These are phyloP conservation scores for Irpex sp. DNA, from an alignment of 1,284 basidiomycete species.

Conservation along the genomic window DNA sequence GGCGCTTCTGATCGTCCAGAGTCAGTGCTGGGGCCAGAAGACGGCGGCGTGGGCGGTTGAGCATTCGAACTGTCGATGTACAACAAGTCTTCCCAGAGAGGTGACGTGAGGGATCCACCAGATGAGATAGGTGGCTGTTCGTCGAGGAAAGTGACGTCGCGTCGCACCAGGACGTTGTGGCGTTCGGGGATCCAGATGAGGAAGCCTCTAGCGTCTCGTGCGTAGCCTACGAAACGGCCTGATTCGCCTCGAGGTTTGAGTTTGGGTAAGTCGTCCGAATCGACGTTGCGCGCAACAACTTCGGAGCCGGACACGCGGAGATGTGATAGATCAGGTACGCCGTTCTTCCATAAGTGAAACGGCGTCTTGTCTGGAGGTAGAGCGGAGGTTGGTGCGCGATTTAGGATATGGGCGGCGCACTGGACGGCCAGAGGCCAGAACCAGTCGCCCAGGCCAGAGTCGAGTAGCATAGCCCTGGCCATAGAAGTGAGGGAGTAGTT, in stretches of 20 bases:
- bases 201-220: not conserved
- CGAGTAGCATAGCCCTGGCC: not conserved
- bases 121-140: not conserved
- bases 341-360: not conserved
- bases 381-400: not conserved
- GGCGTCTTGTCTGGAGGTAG: not conserved
- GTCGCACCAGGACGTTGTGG: not conserved
- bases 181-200: not conserved
- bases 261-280: not conserved
- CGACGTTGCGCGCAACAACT: not conserved
- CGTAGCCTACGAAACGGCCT: not conserved
- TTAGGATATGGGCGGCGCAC: not conserved
- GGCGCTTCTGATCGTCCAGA: not conserved
- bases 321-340: not conserved
- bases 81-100: not conserved
- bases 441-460: not conserved
- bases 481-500: not conserved
- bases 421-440: not conserved
- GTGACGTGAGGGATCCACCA: not conserved
- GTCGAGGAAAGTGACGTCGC: not conserved
- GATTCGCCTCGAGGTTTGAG: not conserved
- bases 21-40: not conserved
- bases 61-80: not conserved
- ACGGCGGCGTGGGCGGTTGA: not conserved
- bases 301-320: not conserved